Conservation (phyloP, 2,329 filamentous ascomycete genomes). For the Alternaria sp. region DNA sequence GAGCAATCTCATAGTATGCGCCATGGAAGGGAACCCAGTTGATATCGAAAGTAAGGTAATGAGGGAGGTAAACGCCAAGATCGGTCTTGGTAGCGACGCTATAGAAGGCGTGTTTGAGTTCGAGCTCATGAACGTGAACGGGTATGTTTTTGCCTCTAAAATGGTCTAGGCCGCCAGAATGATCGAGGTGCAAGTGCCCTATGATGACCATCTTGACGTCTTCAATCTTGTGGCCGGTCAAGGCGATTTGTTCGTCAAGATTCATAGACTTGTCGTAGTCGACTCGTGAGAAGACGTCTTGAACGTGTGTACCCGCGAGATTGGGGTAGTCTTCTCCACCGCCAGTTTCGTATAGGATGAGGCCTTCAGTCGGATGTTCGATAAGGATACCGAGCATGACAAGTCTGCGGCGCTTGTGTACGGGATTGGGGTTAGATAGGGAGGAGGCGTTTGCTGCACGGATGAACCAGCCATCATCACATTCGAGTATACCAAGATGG, state of each 20-base stretch:
- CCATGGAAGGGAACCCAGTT: slow-evolving; percentile 50
- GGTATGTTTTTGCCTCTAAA: slow-evolving; percentile 48
- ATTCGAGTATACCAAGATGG: slow-evolving; percentile 48
- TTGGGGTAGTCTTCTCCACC: slow-evolving; percentile 45
- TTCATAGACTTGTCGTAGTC: slow-evolving; percentile 35
- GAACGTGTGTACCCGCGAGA: slow-evolving; percentile 37
- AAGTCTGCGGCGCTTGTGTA: slow-evolving; percentile 37
- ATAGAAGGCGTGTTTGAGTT: slow-evolving; percentile 44
- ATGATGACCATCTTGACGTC: slow-evolving; percentile 51
- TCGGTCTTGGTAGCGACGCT: slow-evolving; percentile 48
- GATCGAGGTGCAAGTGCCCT: slow-evolving; percentile 50
- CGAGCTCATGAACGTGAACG: slow-evolving; percentile 51
- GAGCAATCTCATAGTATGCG: slow-evolving; percentile 44
- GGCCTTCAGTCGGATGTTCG: slow-evolving; percentile 45
- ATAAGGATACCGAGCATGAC: slow-evolving; percentile 28
- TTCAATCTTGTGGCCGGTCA: slow-evolving; percentile 46
- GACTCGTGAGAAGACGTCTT: slow-evolving; percentile 46
- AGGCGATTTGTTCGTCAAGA: slow-evolving; percentile 35
- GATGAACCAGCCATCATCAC: slow-evolving; percentile 49
- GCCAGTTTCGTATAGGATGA: slow-evolving; percentile 51
- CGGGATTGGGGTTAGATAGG: slow-evolving; percentile 39
- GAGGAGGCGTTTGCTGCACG: slow-evolving; percentile 41
- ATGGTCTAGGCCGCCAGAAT: slow-evolving; percentile 47
- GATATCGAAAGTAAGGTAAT: slow-evolving; percentile 50
- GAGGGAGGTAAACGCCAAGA: slow-evolving; percentile 46